Evolutionary conservation across 495 filamentous ascomycete genomes (phyloP), one percentile per base, ranked within the genome.

Genomic region (Rusavskia elegans): DNA sequence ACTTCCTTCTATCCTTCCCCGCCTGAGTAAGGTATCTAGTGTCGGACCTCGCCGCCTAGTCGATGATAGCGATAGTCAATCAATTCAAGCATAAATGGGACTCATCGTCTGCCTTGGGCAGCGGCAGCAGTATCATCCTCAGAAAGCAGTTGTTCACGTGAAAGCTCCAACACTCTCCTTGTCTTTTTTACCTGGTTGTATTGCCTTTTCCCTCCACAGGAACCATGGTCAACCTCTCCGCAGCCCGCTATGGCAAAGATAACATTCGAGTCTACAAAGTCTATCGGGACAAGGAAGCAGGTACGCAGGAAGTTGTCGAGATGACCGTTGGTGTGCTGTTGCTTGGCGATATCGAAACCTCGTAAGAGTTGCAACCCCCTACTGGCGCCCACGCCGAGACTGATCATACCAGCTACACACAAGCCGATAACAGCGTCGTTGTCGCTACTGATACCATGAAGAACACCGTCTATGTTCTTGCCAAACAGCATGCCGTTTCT

Each of bases 361-460:
- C 90, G 81, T 94, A 72, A 63, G 83, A 58, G 48, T 30, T 30
- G 25, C 16, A 14, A 16, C 32, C 21, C 6, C 53, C 17, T 5
- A 25, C 23, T 29, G 27, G 38, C 35, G 35, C 23, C 6, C 37
- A 25, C 13, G 23, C 19, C 14, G 49, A 45, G 14, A 40, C 57
- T 61, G 51, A 63, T 51, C 36, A 52, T 36, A 37, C 21, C 58
- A 89, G 85, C 49, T 96, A 95, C 74, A 98, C 89, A 53, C 66
- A 78, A 62, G 90, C 87, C 60, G 92, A 98, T 70, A 98, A 98
- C 74, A 85, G 83, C 64, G 85, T 93, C 50, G 77, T 98, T 23
- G 92, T 98, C 39, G 89, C 92, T 49, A 98, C 92, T 38, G 92
- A 98, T 69, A 90, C 89, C 10, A 90, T 95, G 73, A 98, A 98